These are phyloP conservation scores for Neocallimastix lanati DNA, from an alignment of 192 early-diverging fungal species.

Conservation along the genomic window DNA sequence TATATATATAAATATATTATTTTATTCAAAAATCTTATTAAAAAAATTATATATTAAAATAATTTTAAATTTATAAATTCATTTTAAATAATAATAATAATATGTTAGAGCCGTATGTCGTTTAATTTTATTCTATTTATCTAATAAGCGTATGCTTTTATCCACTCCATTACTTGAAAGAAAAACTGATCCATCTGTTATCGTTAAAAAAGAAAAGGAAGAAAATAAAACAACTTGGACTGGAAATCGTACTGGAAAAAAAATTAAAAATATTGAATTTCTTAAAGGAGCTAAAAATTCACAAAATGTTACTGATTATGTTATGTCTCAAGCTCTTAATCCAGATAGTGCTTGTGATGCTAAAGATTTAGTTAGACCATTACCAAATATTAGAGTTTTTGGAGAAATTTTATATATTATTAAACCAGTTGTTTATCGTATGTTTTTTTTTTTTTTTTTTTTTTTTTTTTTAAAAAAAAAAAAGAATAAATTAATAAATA, in stretches of 20 bases:
- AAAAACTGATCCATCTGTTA: not conserved
- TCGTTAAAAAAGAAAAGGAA: not conserved
- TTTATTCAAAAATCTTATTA: too few species aligned
- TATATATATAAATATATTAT: too few species aligned
- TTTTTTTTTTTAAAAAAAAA: too few species aligned
- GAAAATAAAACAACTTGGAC: not conserved
- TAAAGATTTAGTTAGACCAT: not conserved
- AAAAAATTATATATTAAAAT: too few species aligned
- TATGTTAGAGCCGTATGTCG: not conserved
- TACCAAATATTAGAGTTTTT: not conserved
- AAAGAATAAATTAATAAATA: too few species aligned
- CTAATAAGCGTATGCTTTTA: not conserved
- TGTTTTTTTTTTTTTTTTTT: not conserved
- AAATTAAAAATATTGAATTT: not conserved
- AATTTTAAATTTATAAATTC: too few species aligned
- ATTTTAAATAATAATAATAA: too few species aligned
- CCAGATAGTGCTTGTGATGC: not conserved
- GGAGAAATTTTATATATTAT: not conserved
- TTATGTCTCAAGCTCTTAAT: not conserved
- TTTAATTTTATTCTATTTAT: not conserved
- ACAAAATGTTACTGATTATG: not conserved
- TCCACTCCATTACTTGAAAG: not conserved
- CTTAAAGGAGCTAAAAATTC: not conserved
- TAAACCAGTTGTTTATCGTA: not conserved
- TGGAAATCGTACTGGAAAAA: not conserved